phyloP scores from a whole-genome alignment of 2,329 filamentous ascomycete species.

The Clonostachys byssicola region DNA sequence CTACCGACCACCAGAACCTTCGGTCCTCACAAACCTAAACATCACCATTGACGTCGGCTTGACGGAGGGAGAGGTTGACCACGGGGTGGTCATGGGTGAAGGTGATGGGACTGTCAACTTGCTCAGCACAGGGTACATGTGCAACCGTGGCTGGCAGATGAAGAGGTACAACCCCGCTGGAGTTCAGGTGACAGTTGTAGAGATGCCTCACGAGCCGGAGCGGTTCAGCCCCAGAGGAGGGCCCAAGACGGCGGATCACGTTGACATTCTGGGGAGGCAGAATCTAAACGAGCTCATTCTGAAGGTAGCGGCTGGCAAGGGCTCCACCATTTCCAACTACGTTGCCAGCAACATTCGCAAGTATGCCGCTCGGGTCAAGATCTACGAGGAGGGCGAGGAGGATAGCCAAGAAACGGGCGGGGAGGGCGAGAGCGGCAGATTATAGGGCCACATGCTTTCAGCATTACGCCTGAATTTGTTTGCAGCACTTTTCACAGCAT shows the following conservation, averaged over 20 bases:
- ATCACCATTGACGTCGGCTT: conserved; percentile 68
- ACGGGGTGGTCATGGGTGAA: conserved; percentile 91
- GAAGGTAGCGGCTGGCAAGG: conserved; percentile 79
- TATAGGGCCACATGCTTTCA: too few relatives aligned
- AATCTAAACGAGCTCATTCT: conserved; percentile 89
- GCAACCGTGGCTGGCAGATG: conserved; percentile 88
- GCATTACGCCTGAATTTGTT: too few relatives aligned
- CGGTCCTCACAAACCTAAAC: conserved; percentile 63
- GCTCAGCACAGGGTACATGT: conserved; percentile 95
- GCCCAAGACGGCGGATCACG: conserved; percentile 78
- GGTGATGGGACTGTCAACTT: conserved; percentile 94
- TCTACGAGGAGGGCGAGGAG: conserved; percentile 60
- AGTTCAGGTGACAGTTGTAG: conserved; percentile 76
- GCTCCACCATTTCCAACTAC: conserved; percentile 71
- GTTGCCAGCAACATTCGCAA: conserved; percentile 77
- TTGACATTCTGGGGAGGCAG: conserved; percentile 88
- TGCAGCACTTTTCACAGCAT: too few relatives aligned
- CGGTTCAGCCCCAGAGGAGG: conserved; percentile 78
- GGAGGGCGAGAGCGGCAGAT: neutral
- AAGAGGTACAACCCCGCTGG: conserved; percentile 90
- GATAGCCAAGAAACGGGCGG: neutral
- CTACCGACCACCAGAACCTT: conserved; percentile 67
- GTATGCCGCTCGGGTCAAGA: conserved; percentile 79
- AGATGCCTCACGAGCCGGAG: conserved; percentile 97
- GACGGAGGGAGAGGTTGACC: conserved; percentile 63